Percentiles rank a stretch among this genome's conserved stretches.
phyloP scores from a whole-genome alignment of 2,329 filamentous ascomycete genomes.

The Phialophora expanda region DNA sequence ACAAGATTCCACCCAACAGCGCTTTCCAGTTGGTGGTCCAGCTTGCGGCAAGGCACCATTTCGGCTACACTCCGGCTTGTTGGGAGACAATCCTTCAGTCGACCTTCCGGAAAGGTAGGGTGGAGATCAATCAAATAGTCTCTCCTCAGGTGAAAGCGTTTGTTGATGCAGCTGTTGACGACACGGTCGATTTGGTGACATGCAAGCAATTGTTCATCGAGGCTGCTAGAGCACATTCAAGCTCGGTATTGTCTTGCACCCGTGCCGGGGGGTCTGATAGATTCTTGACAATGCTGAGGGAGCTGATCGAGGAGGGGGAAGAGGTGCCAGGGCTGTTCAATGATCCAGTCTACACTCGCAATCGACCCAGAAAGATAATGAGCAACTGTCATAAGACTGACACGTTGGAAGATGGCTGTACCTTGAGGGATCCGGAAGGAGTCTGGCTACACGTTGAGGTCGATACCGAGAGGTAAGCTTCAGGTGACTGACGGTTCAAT shows the following conservation, averaged over 20 bases:
- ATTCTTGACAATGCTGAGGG: constrained; percentile 3
- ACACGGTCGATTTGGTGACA: neutral
- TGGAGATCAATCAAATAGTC: too few relatives aligned
- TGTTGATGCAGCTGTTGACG: too few relatives aligned
- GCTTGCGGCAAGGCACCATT: constrained; percentile 17
- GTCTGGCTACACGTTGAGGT: too few relatives aligned
- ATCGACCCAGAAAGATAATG: constrained; percentile 25
- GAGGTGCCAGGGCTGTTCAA: constrained; percentile 80
- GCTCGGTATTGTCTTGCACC: constrained; percentile 10
- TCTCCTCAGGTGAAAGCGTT: too few relatives aligned
- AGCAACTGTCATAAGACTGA: constrained; percentile 6
- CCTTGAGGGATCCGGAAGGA: too few relatives aligned
- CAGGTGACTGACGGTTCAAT: too few relatives aligned
- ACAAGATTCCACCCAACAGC: constrained; percentile 24
- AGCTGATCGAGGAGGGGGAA: constrained; percentile 66
- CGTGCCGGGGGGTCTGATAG: constrained; percentile 18
- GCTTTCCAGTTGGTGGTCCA: constrained; percentile 16
- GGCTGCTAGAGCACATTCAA: constrained; percentile 19
- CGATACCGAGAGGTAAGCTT: too few relatives aligned
- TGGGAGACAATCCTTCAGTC: too few relatives aligned
- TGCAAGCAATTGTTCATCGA: constrained; percentile 16
- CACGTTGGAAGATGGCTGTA: too few relatives aligned
- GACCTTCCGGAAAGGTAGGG: too few relatives aligned
- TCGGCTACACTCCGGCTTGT: constrained; percentile 1
- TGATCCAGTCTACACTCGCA: constrained; percentile 73